Conservation (phyloP, 108 stramenopile genomes). For the Epipyxis sp. region DNA sequence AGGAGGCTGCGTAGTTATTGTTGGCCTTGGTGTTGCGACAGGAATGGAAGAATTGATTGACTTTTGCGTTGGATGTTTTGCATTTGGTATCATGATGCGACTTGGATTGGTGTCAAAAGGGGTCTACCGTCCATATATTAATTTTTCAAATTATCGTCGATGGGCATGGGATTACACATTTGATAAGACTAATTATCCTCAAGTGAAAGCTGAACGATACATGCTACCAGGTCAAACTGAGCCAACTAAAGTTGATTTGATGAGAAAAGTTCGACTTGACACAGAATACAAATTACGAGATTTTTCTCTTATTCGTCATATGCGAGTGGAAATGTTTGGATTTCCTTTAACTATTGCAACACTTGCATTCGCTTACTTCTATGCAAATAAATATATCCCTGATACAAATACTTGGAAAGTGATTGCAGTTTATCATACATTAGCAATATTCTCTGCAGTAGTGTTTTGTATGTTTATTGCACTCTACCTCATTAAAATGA, state of each 20-base stretch:
- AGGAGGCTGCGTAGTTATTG: slow-evolving; percentile 12
- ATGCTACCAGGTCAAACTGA: slow-evolving; percentile 23
- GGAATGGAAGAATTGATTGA: slow-evolving; percentile 10
- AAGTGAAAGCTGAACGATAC: background rate
- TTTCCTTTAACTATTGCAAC: slow-evolving; percentile 19
- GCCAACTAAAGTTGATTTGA: slow-evolving; percentile 21
- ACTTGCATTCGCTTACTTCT: slow-evolving; percentile 7
- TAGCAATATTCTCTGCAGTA: background rate
- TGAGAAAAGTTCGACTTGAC: slow-evolving; percentile 21
- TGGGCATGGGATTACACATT: background rate
- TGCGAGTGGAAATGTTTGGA: slow-evolving; percentile 9
- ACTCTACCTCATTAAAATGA: background rate
- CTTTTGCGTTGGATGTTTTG: slow-evolving; percentile 12
- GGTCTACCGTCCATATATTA: slow-evolving; percentile 25
- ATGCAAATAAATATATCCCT: too few relatives aligned
- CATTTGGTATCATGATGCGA: slow-evolving; percentile 1
- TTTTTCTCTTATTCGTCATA: background rate
- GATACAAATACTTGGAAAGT: too few relatives aligned
- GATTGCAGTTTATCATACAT: background rate
- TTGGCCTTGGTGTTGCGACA: background rate
- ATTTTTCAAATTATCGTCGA: background rate
- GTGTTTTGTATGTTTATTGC: background rate
- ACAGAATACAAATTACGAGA: slow-evolving; percentile 24
- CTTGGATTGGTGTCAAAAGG: background rate
- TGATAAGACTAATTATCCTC: background rate